Conservation (phyloP, 768 basidiomycete species). For the Udeniomyces megalosporus region DNA sequence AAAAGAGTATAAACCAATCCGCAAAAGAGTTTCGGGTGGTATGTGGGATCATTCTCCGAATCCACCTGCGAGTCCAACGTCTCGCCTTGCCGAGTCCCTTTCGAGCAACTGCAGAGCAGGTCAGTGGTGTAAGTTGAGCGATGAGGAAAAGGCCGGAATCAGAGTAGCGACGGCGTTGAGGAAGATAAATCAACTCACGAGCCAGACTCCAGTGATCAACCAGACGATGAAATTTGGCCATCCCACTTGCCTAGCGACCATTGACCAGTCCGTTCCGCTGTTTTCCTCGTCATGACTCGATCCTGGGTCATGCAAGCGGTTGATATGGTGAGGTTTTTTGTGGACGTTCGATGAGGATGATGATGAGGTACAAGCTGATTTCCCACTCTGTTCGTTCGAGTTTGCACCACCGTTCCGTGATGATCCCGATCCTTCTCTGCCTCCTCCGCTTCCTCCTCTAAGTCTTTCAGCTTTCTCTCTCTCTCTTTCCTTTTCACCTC, state of each 20-base stretch:
- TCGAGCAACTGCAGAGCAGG: constrained; percentile 12
- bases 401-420: constrained; percentile 35
- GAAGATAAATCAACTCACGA: constrained; percentile 18
- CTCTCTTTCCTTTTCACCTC: neutral
- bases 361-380: too few relatives aligned
- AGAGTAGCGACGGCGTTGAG: too few relatives aligned
- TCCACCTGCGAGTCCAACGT: neutral
- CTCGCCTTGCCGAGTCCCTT: neutral
- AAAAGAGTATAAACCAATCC: too few relatives aligned
- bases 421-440: constrained; percentile 17
- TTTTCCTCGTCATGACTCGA: constrained; percentile 28
- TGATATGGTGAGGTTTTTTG: too few relatives aligned
- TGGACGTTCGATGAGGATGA: constrained; percentile 27
- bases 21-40: too few relatives aligned
- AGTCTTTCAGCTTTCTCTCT: neutral
- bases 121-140: too few relatives aligned
- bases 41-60: constrained; percentile 11
- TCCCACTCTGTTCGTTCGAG: too few relatives aligned
- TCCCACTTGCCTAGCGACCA: constrained; percentile 51
- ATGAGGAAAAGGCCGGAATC: too few relatives aligned
- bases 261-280: constrained; percentile 65
- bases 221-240: constrained; percentile 60
- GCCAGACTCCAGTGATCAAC: constrained; percentile 61
- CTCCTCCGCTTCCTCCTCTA: constrained; percentile 19
- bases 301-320: neutral